These are phyloP conservation scores for Santalum album DNA, from an alignment of 164 flowering plant genomes.

Conservation along the genomic window DNA sequence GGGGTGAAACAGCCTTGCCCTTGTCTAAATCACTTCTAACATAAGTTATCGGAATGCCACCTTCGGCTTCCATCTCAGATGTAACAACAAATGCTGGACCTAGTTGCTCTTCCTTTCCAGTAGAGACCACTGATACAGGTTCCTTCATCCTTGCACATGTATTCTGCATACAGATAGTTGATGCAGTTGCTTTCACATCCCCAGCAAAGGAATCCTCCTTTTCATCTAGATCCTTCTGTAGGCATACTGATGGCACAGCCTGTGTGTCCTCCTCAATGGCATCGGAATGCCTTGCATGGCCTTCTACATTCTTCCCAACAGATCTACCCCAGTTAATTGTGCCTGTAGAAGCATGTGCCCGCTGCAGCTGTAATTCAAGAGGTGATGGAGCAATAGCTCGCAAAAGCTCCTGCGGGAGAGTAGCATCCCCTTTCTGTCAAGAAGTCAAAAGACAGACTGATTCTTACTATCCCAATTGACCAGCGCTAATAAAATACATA, in stretches of 20 bases:
- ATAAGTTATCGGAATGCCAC: conserved; percentile 27
- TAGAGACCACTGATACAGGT: conserved; percentile 20
- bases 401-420: conserved; percentile 85
- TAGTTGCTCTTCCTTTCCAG: conserved; percentile 59
- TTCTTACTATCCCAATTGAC: no score
- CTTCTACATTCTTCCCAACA: conserved; percentile 37
- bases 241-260: conserved; percentile 22
- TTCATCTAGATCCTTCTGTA: conserved; percentile 11
- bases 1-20: conserved; percentile 56
- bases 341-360: conserved; percentile 32
- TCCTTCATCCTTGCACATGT: conserved; percentile 31
- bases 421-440: conserved; percentile 81
- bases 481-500: neutral
- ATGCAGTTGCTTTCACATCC: conserved; percentile 38
- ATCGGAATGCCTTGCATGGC: conserved; percentile 35
- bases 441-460: conserved; percentile 8
- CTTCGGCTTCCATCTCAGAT: conserved; percentile 64
- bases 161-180: conserved; percentile 28
- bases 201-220: conserved; percentile 45
- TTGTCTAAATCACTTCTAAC: conserved; percentile 56
- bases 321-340: conserved; percentile 38
- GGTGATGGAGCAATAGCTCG: conserved; percentile 87
- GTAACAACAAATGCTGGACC: conserved; percentile 26
- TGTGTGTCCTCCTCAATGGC: conserved; percentile 45
- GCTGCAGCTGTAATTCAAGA: conserved; percentile 62